Percentiles rank a stretch among this genome's conserved stretches.
Evolutionary conservation across 2,329 filamentous ascomycete genomes (phyloP).

Genomic region (Alternaria incomplexa): DNA sequence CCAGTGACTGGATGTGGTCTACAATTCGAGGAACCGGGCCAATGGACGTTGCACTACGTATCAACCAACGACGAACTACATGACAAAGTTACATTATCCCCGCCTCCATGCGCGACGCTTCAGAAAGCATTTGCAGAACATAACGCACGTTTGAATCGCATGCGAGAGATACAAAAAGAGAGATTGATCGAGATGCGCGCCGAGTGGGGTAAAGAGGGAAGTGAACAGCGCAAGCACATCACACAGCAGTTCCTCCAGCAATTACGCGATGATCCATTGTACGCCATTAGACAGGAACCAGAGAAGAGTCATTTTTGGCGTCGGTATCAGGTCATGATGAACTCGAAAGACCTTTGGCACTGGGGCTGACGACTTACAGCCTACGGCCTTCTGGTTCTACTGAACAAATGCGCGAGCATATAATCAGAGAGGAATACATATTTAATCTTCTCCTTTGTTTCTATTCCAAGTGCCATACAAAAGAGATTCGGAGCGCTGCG

Average conservation of each 20-base stretch:
- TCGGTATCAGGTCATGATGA: background rate
- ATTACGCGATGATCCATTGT: background rate
- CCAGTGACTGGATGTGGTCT: background rate
- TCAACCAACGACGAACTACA: background rate
- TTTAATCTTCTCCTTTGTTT: too few species aligned
- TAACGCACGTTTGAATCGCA: background rate
- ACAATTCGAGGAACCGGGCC: background rate
- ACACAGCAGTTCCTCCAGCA: background rate
- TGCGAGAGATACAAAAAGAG: background rate
- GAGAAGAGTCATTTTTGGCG: background rate
- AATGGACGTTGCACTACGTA: background rate
- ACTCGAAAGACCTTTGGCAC: background rate
- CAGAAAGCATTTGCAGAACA: background rate
- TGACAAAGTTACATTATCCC: background rate
- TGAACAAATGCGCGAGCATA: too few species aligned
- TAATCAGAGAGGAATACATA: too few species aligned
- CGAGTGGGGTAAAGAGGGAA: background rate
- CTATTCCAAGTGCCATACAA: too few species aligned
- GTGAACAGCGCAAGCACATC: background rate
- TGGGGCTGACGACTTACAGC: too few species aligned
- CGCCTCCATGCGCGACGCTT: background rate
- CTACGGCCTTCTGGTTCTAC: too few species aligned
- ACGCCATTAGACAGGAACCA: background rate
- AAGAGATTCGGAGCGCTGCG: too few species aligned
- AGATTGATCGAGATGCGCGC: background rate